Base-by-base conservation (phyloP, 2,329 filamentous ascomycete species). In the Paecilomyces fulvus region DNA sequence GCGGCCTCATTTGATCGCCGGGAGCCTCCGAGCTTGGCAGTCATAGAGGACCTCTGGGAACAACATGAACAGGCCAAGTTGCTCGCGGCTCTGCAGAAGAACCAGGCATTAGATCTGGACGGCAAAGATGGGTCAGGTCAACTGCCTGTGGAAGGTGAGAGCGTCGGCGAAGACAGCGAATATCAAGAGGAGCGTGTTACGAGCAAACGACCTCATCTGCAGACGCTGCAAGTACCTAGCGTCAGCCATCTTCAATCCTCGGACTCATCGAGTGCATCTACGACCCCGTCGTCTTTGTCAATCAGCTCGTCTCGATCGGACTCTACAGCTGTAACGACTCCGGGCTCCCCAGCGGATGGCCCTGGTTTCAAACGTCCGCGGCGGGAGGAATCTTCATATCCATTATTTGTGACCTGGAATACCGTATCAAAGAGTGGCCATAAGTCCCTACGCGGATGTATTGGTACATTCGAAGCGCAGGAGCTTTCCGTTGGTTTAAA, bases 381-480 rank as follows among this genome's bases (percentile, higher is more conserved):
- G 63, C 59, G 67, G 73, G 63, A 73, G 73, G 64, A 67, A 11
- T 64, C 63, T 56, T 80, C 82, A 48, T 84, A 86, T 60, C 92
- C 92, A 0, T 81, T 97, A 43, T 97, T 97, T 70, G 89, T 99
- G 51, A 96, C 92, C 7, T 97, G 92, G 92, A 95, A 96, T 75
- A 90, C 83, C 0, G 64, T 90, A 55, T 84, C 82, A 7, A 72
- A 78, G 64, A 77, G 70, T 54, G 82, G 84, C 28, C 75, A 84
- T 61, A 85, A 86, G 69, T 82, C 81, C 23, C 82, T 99, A 48
- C 87, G 94, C 58, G 94, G 94, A 58, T 99, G 94, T 78, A 97
- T 99, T 69, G 94, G 94, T 63, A 99, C 92, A 2, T 99, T 97
- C 67, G 88, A 92, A 67, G 72, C 85, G 1, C 84, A 89, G 65